These are phyloP conservation scores for Davidsoniella virescens DNA, from an alignment of 2,329 filamentous ascomycete species.

Conservation along the genomic window DNA sequence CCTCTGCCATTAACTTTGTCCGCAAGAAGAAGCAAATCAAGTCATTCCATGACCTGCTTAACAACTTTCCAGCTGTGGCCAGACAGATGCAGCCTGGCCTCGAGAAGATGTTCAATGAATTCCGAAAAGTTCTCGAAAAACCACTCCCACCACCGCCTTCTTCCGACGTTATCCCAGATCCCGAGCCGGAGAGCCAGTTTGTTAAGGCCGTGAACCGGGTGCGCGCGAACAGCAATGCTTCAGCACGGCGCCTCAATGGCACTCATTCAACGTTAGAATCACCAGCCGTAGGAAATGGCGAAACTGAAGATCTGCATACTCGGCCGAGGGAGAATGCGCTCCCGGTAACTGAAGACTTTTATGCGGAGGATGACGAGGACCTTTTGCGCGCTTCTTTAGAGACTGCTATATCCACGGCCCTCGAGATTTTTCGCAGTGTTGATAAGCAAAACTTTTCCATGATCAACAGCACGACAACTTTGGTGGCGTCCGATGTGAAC, in stretches of 20 bases:
- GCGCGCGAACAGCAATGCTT: constrained; percentile 26
- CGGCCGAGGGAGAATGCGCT: constrained; percentile 20
- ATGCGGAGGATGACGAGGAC: constrained; percentile 79
- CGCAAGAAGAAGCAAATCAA: constrained; percentile 79
- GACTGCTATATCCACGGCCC: constrained; percentile 80
- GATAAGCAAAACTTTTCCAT: constrained; percentile 91
- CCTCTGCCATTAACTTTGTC: constrained; percentile 23
- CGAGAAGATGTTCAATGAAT: constrained; percentile 79
- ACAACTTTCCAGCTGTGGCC: constrained; percentile 87
- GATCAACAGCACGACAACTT: constrained; percentile 78
- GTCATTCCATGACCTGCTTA: constrained; percentile 76
- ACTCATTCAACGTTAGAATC: neutral
- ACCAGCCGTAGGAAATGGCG: constrained; percentile 13
- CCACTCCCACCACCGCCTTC: constrained; percentile 47
- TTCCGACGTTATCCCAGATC: constrained; percentile 28
- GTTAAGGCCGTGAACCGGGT: constrained; percentile 37
- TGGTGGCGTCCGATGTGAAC: constrained; percentile 85
- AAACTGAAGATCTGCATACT: no score
- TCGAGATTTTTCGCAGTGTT: constrained; percentile 88
- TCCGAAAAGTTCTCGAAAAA: constrained; percentile 69
- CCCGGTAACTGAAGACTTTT: constrained; percentile 46
- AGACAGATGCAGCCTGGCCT: constrained; percentile 88
- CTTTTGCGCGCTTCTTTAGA: constrained; percentile 78
- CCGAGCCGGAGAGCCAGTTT: constrained; percentile 42
- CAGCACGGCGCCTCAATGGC: neutral